A percentile compares a stretch with the other conserved stretches of the same genome.
Conservation (phyloP, 2,329 filamentous ascomycete species). For the Pyrenophora graminea region DNA sequence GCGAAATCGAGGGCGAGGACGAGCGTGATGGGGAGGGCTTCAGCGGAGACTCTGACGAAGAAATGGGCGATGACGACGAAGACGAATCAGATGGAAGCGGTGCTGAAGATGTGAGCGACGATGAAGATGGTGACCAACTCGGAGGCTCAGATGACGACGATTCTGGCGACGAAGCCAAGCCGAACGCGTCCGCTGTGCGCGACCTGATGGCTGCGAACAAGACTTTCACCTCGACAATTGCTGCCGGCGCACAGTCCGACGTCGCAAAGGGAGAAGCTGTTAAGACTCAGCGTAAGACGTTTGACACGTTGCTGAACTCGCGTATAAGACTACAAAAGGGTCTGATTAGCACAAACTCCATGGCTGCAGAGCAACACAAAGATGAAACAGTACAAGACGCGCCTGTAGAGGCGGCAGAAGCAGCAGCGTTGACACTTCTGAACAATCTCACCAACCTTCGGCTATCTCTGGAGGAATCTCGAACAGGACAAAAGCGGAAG, state of each 20-base stretch:
- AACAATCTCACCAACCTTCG: constrained; percentile 76
- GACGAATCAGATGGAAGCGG: constrained; percentile 52
- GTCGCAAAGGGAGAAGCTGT: constrained; percentile 84
- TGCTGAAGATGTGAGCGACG: constrained; percentile 53
- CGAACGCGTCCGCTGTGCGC: constrained; percentile 61
- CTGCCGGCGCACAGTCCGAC: constrained; percentile 73
- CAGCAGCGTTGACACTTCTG: constrained; percentile 82
- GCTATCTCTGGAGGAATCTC: constrained; percentile 59
- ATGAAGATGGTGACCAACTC: constrained; percentile 52
- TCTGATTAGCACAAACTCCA: constrained; percentile 77
- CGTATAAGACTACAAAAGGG: constrained; percentile 94
- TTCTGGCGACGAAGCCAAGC: constrained; percentile 40
- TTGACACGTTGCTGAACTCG: constrained; percentile 85
- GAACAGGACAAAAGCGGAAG: constrained; percentile 65
- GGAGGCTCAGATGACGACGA: constrained; percentile 46
- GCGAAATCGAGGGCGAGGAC: constrained; percentile 8
- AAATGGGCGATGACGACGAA: constrained; percentile 27
- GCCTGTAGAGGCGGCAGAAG: constrained; percentile 75
- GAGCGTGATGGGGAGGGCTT: constrained; percentile 42
- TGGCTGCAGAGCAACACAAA: constrained; percentile 30
- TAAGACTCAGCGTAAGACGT: constrained; percentile 80
- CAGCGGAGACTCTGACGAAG: constrained; percentile 49
- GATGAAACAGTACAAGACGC: constrained; percentile 50
- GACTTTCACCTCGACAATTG: constrained; percentile 65
- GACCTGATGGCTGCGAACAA: constrained; percentile 71